Conservation (phyloP, 345 rosid genomes). For the Clarkia xantiana region DNA sequence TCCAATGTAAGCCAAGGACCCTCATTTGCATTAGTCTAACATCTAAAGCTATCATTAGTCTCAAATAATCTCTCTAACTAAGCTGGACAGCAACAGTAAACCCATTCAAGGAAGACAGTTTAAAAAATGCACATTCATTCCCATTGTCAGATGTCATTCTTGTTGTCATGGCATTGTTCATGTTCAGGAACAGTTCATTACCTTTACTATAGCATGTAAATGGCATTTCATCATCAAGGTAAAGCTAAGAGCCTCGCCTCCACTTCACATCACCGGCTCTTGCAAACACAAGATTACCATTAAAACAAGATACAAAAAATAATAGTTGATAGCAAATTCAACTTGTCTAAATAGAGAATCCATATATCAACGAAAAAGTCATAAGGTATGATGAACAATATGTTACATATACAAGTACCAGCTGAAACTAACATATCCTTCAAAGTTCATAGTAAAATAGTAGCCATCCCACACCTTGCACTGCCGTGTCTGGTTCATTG, state of each 20-base stretch:
- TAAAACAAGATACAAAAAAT: slow-evolving; percentile 22
- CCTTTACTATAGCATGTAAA: slow-evolving; percentile 38
- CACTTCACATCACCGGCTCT: slow-evolving; percentile 80
- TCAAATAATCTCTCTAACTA: too few species aligned
- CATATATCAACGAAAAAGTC: slow-evolving; percentile 21
- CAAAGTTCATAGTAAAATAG: slow-evolving; percentile 20
- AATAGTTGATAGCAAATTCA: slow-evolving; percentile 10
- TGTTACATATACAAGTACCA: slow-evolving; percentile 68
- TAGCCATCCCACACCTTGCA: slow-evolving; percentile 79
- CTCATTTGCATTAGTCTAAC: too few species aligned
- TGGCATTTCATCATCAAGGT: slow-evolving; percentile 56
- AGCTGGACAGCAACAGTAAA: too few species aligned
- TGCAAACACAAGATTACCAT: slow-evolving; percentile 84
- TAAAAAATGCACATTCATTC: too few species aligned
- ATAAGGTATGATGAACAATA: slow-evolving; percentile 43
- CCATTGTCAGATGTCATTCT: background rate
- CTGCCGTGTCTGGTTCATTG: slow-evolving; percentile 47
- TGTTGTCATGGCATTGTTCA: slow-evolving; percentile 16
- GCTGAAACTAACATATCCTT: slow-evolving; percentile 35
- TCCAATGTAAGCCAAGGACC: too few species aligned
- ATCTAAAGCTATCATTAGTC: too few species aligned
- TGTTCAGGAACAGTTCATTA: slow-evolving; percentile 30
- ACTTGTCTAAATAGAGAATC: slow-evolving; percentile 16
- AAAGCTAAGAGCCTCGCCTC: slow-evolving; percentile 56
- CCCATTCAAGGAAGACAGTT: too few species aligned